Base-by-base conservation (phyloP, 2,329 filamentous ascomycete genomes). In the Aureobasidium sp. region DNA sequence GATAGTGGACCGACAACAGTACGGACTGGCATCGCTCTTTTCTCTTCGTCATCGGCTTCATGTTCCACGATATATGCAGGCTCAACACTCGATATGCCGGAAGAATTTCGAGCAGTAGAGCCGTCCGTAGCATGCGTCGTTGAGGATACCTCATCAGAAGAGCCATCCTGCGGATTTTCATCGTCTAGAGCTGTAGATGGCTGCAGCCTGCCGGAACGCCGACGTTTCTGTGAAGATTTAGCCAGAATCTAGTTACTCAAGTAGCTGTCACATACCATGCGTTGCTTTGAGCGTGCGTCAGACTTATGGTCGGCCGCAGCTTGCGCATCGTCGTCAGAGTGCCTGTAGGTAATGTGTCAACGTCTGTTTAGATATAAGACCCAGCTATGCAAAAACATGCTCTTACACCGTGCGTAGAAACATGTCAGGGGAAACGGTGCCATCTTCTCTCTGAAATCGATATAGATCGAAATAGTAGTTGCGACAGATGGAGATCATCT, bases 401-500 rank as follows among this genome's bases (percentile, higher is more conserved):
- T 20, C 20, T 15, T 34, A 42, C 36, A n/a, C 17, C 1, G 51
- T 55, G 15, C 36, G 13, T n/a, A 55, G 36, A 10, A 42, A 41
- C 51, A 55, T 55, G 26, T 55, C 51, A 5, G 37, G 36, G 2
- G 23, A 29, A 4, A 55, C 37, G 17, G 15, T 42, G 3, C 51
- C 51, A 20, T 55, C 51, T 29, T 17, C 15, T 13, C 51, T 55
- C 13, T 55, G 51, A 26, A 55, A 55, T 5, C 51, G 51, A 17
- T 55, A 55, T 3, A 29, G 37, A 32, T 17, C 6, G 8, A 39
- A 41, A 17, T 26, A 10, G 26, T 55, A 55, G 17, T 55, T 42
- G 51, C 51, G 51, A 17, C 51, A 55, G 23, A 55, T 55, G 15
- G 37, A 10, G 37, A 55, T 42, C 51, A 55, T 55, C 37, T 55